Evolutionary conservation across 495 filamentous ascomycete species (phyloP), one percentile per base, ranked within the genome.

Genomic region (Aspergillus panamensis): DNA sequence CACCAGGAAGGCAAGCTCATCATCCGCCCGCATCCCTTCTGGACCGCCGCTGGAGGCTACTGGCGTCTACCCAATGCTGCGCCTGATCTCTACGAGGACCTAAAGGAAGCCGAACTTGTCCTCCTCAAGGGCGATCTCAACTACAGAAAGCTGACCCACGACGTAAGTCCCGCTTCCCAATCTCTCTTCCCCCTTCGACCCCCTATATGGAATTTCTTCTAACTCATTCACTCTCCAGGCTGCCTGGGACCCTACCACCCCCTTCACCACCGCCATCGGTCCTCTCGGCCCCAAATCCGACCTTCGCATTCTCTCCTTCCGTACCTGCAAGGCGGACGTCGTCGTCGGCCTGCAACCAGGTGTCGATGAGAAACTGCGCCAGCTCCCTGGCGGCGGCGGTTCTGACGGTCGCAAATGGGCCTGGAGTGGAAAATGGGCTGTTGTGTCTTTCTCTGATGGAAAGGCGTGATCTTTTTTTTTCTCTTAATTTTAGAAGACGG

Each of bases 41-140:
- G 94, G 94, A 97, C 95, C 1, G 79, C 85, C 29, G 83, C 83
- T 0, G 88, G 88, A 0, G 86, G 87, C 54, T 98, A 85, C 73
- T 97, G 94, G 93, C 82, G 92, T 39, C 68, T 98, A 48, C 90
- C 92, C 0, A 72, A 77, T 6, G 75, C 77, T 32, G 89, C 82
- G 1, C 78, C 82, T n/a, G 76, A 79, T 14, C 72, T 97, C 32
- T 82, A 83, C 51, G 81, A 89, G 6, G 92, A 96, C 63, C 71
- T 97, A n/a, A 83, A 90, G 74, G 73, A 84, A 59, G 87, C 85
- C 58, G 91, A 96, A 69, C 76, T 97, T n/a, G 90, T 96, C 1
- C 82, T 97, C 20, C 96, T 96, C 77, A 98, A 98, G 77, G 94
- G 94, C 8, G 94, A 98, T 73, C 67, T 97, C 62, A 97, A 98